phyloP scores from a whole-genome alignment of 192 early-diverging fungal species.

The Mortierella hygrophila region DNA sequence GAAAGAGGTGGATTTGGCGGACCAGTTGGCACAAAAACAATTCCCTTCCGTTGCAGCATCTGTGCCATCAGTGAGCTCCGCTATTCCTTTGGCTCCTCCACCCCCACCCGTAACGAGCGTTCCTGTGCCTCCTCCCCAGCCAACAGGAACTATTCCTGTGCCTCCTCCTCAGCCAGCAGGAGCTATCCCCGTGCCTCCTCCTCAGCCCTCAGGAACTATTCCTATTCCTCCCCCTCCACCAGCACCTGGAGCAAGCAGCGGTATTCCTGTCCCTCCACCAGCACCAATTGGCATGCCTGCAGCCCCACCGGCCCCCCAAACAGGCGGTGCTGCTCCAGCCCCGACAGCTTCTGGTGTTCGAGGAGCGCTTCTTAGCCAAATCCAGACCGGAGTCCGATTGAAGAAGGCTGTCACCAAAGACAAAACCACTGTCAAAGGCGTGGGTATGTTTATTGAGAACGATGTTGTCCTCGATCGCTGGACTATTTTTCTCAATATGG shows the following conservation, averaged over 20 bases:
- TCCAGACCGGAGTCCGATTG: conserved; percentile 73
- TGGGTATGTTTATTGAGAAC: conserved; percentile 27
- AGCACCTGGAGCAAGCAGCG: conserved; percentile 2
- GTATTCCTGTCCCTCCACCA: conserved; percentile 22
- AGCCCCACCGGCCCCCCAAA: conserved; percentile 10
- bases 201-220: conserved; percentile 25
- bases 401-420: conserved; percentile 77
- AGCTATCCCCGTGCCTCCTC: conserved; percentile 11
- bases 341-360: conserved; percentile 41
- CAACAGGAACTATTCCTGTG: conserved; percentile 13
- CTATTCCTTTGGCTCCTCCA: conserved; percentile 19
- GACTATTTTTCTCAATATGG: not conserved
- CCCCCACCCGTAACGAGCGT: conserved; percentile 22
- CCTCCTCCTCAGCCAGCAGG: conserved; percentile 29
- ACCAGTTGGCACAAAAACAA: conserved; percentile 29
- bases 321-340: conserved; percentile 3
- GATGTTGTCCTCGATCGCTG: not conserved
- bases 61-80: not conserved
- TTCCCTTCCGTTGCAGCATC: conserved; percentile 22
- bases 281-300: conserved; percentile 32
- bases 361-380: conserved; percentile 77
- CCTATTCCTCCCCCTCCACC: conserved; percentile 20
- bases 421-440: conserved; percentile 61
- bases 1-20: conserved; percentile 27
- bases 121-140: conserved; percentile 15